phyloP scores from a whole-genome alignment of 192 early-diverging fungal genomes.

The Rhizoclosmatium globosum region DNA sequence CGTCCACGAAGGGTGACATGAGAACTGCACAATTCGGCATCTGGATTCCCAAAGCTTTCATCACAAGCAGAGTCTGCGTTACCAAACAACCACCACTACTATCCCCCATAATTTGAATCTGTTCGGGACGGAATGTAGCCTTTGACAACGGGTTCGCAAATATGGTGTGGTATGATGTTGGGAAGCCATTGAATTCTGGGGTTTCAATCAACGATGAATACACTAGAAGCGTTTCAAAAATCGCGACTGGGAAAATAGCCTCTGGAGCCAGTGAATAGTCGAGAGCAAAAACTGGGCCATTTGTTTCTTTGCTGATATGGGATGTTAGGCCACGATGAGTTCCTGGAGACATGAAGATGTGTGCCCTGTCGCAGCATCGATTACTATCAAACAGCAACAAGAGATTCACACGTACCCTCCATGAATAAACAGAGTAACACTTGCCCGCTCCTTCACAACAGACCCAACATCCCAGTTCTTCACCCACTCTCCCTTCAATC shows the following conservation, averaged over 20 bases:
- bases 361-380: constrained; percentile 26
- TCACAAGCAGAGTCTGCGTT: constrained; percentile 49
- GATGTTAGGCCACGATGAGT: constrained; percentile 48
- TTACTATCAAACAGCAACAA: background rate
- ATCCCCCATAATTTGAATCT: constrained; percentile 38
- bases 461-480: constrained; percentile 11
- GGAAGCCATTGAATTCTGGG: background rate
- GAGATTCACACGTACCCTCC: constrained; percentile 37
- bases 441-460: background rate
- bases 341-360: constrained; percentile 51
- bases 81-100: constrained; percentile 36
- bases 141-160: background rate
- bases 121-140: background rate
- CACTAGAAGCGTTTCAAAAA: constrained; percentile 42
- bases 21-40: constrained; percentile 61
- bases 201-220: constrained; percentile 40
- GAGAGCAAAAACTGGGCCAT: constrained; percentile 44
- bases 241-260: constrained; percentile 39
- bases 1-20: constrained; percentile 63
- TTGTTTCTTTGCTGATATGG: constrained; percentile 4
- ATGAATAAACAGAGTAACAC: constrained; percentile 48
- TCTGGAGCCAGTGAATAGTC: constrained; percentile 50
- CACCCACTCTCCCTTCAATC: constrained; percentile 41
- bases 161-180: constrained; percentile 12
- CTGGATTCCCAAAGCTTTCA: constrained; percentile 61